Evolutionary conservation across 768 basidiomycete genomes (phyloP), one percentile per base, ranked within the genome.

Genomic region (Rhizopogon salebrosus): DNA sequence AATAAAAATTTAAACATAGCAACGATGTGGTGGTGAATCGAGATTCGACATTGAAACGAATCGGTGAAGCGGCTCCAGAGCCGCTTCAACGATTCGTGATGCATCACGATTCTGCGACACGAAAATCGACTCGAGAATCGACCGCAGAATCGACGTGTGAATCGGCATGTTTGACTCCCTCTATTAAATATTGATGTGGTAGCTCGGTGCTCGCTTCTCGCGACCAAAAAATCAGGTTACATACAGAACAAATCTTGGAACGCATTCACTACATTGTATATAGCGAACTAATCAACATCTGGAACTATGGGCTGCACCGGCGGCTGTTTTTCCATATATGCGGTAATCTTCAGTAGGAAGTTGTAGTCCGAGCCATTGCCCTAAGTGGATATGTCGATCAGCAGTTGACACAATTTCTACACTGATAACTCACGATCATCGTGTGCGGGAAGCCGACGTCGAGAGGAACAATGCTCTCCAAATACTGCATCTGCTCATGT

Each of bases 381-480:
- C 57, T 59, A 24, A 5, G 22, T 10, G 27, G 26, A 45, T 34
- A 29, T 13, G 9, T 20, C 37, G n/a, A 41, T 55, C 14, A 41
- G 22, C 7, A 18, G 9, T n/a, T 9, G 14, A 26, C 18, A 7
- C 16, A 20, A 20, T 11, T 34, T 20, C 39, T 40, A 24, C 34
- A 34, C 41, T 48, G 27, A 57, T 5, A 20, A 63, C 70, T 57
- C 43, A 71, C 68, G 22, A 70, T 52, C 26, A 64, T 14, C 22
- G 41, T 52, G 46, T 58, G 42, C 1, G 69, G 70, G 67, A 82
- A 82, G 5, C 80, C 80, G 9, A 60, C 53, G 49, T 78, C 70
- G 56, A 81, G 78, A 0, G 72, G 71, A 6, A 70, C 52, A 8
- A 66, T 62, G 24, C 65, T 60, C 45, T 82, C 79, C 20, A 82